These are phyloP conservation scores for Leishmania lainsoni DNA, from an alignment of 208 protist genomes.

Conservation along the genomic window DNA sequence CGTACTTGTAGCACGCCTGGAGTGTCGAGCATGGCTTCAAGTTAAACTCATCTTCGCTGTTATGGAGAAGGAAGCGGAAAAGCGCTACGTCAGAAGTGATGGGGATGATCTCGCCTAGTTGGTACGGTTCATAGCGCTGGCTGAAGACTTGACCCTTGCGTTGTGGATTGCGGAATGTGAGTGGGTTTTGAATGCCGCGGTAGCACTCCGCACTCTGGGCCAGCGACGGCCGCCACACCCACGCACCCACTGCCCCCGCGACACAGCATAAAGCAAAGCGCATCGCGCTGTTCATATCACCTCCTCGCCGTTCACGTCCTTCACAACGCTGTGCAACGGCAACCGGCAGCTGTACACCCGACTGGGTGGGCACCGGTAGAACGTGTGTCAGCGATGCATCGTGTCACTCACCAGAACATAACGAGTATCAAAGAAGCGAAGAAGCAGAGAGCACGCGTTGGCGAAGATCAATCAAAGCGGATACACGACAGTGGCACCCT, in stretches of 20 bases:
- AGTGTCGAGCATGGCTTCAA: slow-evolving; percentile 86
- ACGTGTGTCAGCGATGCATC: not conserved
- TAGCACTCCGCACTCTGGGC: slow-evolving; percentile 54
- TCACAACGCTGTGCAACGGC: not conserved
- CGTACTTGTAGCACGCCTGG: slow-evolving; percentile 90
- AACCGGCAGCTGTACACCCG: not conserved
- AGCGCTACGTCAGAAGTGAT: slow-evolving; percentile 88
- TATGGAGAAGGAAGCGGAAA: slow-evolving; percentile 86
- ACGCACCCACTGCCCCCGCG: slow-evolving; percentile 30
- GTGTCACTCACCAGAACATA: not conserved
- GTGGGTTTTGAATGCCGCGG: slow-evolving; percentile 71
- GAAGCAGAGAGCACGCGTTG: not conserved
- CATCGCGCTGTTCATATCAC: slow-evolving; percentile 21
- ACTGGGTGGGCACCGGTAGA: not conserved
- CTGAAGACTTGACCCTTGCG: slow-evolving; percentile 65
- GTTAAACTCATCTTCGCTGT: slow-evolving; percentile 80
- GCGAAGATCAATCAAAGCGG: not conserved
- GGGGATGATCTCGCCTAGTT: slow-evolving; percentile 83
- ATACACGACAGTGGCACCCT: not conserved
- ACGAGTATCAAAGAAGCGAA: not conserved
- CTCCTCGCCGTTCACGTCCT: not conserved
- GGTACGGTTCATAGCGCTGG: slow-evolving; percentile 81
- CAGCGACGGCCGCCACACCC: slow-evolving; percentile 23
- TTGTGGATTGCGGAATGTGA: slow-evolving; percentile 69
- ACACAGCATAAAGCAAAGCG: slow-evolving; percentile 46